Conservation (phyloP, 2,329 filamentous ascomycete species). For the Cyphellophora attinorum region DNA sequence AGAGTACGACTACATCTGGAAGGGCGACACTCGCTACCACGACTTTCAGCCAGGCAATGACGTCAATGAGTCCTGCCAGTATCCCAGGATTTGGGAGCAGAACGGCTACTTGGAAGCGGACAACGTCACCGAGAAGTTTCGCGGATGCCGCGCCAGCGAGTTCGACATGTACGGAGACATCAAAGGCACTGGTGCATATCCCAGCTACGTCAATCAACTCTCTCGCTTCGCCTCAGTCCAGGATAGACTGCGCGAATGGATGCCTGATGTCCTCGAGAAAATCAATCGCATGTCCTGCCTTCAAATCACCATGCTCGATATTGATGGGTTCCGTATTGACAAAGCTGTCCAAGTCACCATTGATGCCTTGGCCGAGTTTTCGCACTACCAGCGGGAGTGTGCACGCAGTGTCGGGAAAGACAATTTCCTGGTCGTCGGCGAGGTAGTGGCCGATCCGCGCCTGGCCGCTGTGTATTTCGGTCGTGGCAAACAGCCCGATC, state of each 20-base stretch:
- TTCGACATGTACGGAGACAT: constrained; percentile 47
- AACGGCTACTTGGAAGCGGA: constrained; percentile 31
- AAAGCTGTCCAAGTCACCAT: constrained; percentile 47
- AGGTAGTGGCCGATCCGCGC: constrained; percentile 44
- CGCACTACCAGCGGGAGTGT: constrained; percentile 39
- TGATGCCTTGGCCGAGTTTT: constrained; percentile 41
- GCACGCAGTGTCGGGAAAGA: constrained; percentile 38
- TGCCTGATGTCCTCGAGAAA: constrained; percentile 39
- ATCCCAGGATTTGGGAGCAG: constrained; percentile 45
- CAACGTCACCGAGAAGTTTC: constrained; percentile 30
- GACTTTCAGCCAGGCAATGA: constrained; percentile 41
- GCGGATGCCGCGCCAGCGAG: constrained; percentile 43
- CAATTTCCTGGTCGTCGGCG: constrained; percentile 48
- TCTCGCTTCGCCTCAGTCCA: constrained; percentile 49
- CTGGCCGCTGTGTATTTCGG: constrained; percentile 44
- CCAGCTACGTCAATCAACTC: constrained; percentile 45
- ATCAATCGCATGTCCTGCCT: constrained; percentile 47
- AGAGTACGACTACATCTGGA: constrained; percentile 42
- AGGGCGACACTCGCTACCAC: constrained; percentile 32
- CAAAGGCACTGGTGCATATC: constrained; percentile 43
- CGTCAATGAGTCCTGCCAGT: constrained; percentile 34
- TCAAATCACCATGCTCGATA: constrained; percentile 42
- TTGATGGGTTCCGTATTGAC: constrained; percentile 46
- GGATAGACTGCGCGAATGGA: constrained; percentile 48
- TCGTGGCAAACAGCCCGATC: constrained; percentile 38